Percentiles rank a stretch among this genome's conserved stretches.
phyloP scores from a whole-genome alignment of 2,329 filamentous ascomycete genomes.

The Arthrinium puccinioides region DNA sequence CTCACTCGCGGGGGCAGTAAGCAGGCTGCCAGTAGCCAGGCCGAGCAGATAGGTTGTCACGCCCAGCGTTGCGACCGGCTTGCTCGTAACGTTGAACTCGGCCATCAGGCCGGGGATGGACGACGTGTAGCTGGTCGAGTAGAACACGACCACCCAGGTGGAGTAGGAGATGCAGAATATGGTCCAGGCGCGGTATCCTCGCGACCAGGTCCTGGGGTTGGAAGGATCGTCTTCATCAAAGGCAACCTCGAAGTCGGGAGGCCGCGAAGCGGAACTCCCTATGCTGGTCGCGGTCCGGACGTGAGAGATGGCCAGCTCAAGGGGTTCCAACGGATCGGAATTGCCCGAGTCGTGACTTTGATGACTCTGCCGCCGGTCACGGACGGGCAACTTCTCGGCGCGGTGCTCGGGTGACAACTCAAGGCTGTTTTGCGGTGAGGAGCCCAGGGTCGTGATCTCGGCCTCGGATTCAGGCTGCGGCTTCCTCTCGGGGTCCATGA shows the following conservation, averaged over 20 bases:
- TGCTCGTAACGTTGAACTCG: conserved; percentile 53
- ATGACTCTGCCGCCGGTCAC: not conserved
- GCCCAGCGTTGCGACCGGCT: conserved; percentile 63
- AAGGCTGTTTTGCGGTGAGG: not conserved
- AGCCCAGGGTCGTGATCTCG: not conserved
- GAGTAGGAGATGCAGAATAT: conserved; percentile 38
- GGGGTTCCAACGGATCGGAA: conserved; percentile 14
- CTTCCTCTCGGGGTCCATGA: not conserved
- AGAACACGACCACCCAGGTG: conserved; percentile 53
- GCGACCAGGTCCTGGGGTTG: conserved; percentile 63
- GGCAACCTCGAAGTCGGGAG: conserved; percentile 64
- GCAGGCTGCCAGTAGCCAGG: conserved; percentile 61
- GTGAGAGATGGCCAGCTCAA: conserved; percentile 23
- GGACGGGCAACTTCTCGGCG: too few species aligned
- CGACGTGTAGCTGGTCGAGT: conserved; percentile 73
- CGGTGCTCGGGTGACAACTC: too few species aligned
- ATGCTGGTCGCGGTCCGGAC: conserved; percentile 34
- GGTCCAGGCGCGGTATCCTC: conserved; percentile 37
- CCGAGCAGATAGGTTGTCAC: conserved; percentile 74
- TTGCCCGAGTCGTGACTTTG: conserved; percentile 17
- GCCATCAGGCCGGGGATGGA: conserved; percentile 61
- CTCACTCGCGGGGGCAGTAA: conserved; percentile 69
- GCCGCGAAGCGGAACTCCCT: conserved; percentile 33
- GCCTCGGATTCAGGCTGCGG: not conserved
- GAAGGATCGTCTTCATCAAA: conserved; percentile 56